These are phyloP conservation scores for Spongospora subterranea DNA, from an alignment of 208 protist genomes.

Conservation along the genomic window DNA sequence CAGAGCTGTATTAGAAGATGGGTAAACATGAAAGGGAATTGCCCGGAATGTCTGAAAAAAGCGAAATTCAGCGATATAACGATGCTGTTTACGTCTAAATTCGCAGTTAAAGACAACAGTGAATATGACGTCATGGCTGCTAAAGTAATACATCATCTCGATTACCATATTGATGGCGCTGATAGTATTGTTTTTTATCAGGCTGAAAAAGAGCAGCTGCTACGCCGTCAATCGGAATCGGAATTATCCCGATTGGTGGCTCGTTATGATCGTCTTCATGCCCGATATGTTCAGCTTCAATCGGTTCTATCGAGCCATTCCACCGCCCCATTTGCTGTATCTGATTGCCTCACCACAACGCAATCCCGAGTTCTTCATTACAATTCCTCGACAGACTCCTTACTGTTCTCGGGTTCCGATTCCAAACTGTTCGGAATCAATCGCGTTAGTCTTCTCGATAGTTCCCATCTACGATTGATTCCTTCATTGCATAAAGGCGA, in stretches of 20 bases:
- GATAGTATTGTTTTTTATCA: background rate
- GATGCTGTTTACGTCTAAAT: slow-evolving; percentile 42
- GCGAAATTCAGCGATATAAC: background rate
- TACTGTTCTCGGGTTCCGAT: background rate
- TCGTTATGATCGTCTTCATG: slow-evolving; percentile 1
- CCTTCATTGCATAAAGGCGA: background rate
- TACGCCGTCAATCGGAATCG: background rate
- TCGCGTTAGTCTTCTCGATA: slow-evolving; percentile 20
- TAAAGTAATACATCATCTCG: too few relatives aligned
- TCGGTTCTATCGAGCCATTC: background rate
- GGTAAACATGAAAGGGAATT: background rate
- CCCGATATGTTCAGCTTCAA: background rate
- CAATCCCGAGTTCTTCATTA: background rate
- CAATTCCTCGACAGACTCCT: background rate
- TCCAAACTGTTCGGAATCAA: background rate
- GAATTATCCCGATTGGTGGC: background rate
- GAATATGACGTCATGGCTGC: background rate
- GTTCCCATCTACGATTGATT: background rate
- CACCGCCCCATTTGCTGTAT: background rate
- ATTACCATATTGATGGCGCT: background rate
- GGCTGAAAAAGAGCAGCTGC: background rate
- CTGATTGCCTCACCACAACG: background rate
- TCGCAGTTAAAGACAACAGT: slow-evolving; percentile 36
- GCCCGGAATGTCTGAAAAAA: background rate
- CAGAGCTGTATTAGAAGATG: slow-evolving; percentile 15